phyloP scores from a whole-genome alignment of 2,329 filamentous ascomycete genomes.

The Tothia fuscella region DNA sequence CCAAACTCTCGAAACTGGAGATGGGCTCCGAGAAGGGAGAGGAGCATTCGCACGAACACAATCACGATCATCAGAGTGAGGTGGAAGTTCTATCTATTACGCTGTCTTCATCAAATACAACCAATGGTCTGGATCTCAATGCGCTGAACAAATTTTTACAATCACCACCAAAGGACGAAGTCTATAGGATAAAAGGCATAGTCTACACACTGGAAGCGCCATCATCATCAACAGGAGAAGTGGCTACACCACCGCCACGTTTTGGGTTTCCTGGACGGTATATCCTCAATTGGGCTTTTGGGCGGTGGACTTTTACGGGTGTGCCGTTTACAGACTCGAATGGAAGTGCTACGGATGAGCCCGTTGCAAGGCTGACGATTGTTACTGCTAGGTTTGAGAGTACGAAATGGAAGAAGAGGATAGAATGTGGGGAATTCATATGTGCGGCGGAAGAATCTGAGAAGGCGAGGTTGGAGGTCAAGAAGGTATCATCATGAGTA shows the following conservation, averaged over 20 bases:
- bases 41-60: slow-evolving; percentile 29
- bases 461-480: neutral
- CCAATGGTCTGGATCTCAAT: slow-evolving; percentile 43
- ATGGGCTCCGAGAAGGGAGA: slow-evolving; percentile 25
- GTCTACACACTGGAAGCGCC: slow-evolving; percentile 36
- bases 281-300: slow-evolving; percentile 97
- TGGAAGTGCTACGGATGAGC: slow-evolving; percentile 37
- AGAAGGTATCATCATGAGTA: slow-evolving; percentile 1
- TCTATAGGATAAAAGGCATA: slow-evolving; percentile 84
- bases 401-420: slow-evolving; percentile 63
- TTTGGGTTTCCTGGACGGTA: slow-evolving; percentile 45
- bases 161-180: slow-evolving; percentile 76
- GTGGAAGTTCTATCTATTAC: slow-evolving; percentile 86
- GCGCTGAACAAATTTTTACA: slow-evolving; percentile 56
- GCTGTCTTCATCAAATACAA: slow-evolving; percentile 37
- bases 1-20: slow-evolving; percentile 51
- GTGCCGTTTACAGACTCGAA: slow-evolving; percentile 24
- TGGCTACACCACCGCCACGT: slow-evolving; percentile 20
- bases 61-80: slow-evolving; percentile 59
- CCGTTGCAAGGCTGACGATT: slow-evolving; percentile 58
- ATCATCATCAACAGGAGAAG: slow-evolving; percentile 33
- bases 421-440: slow-evolving; percentile 43
- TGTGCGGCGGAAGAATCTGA: slow-evolving; percentile 3
- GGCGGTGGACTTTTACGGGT: slow-evolving; percentile 80
- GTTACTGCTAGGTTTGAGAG: slow-evolving; percentile 64